These are phyloP conservation scores for Metarhizium brunneum DNA, from an alignment of 2,329 filamentous ascomycete genomes.

Conservation along the genomic window DNA sequence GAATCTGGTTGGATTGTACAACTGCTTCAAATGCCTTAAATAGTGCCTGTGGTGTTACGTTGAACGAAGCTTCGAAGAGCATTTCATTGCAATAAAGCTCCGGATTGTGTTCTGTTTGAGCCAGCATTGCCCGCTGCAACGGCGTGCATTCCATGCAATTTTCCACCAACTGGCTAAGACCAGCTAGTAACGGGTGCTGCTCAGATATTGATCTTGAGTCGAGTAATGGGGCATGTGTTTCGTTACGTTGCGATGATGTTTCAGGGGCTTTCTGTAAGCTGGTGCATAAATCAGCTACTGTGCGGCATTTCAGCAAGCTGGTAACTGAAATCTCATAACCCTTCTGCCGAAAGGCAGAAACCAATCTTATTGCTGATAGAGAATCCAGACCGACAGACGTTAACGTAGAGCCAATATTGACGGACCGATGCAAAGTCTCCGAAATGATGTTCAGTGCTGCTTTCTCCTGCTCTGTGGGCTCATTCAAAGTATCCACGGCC, in stretches of 20 bases:
- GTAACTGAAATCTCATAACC: constrained; percentile 49
- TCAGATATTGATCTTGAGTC: background rate
- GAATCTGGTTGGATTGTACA: constrained; percentile 48
- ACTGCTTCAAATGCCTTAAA: constrained; percentile 39
- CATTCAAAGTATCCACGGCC: background rate
- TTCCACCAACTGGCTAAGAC: background rate
- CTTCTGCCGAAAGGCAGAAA: constrained; percentile 49
- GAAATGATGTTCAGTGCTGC: constrained; percentile 32
- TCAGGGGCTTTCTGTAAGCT: background rate
- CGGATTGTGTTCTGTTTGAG: constrained; percentile 54
- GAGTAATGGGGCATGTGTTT: background rate
- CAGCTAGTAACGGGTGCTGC: background rate
- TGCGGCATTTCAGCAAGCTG: constrained; percentile 50
- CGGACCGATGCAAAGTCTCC: constrained; percentile 27
- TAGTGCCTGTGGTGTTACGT: constrained; percentile 29
- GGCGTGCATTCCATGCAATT: constrained; percentile 50
- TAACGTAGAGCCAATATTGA: constrained; percentile 33
- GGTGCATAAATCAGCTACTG: constrained; percentile 22
- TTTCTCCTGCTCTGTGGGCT: constrained; percentile 13
- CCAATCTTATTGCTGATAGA: constrained; percentile 37
- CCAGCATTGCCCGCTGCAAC: constrained; percentile 71
- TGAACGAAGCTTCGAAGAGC: constrained; percentile 45
- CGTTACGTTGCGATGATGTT: background rate
- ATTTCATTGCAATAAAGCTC: constrained; percentile 71
- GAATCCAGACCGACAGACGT: constrained; percentile 56